These are phyloP conservation scores for Phytopythium kandeliae DNA, from an alignment of 352 stramenopile genomes.

Conservation along the genomic window DNA sequence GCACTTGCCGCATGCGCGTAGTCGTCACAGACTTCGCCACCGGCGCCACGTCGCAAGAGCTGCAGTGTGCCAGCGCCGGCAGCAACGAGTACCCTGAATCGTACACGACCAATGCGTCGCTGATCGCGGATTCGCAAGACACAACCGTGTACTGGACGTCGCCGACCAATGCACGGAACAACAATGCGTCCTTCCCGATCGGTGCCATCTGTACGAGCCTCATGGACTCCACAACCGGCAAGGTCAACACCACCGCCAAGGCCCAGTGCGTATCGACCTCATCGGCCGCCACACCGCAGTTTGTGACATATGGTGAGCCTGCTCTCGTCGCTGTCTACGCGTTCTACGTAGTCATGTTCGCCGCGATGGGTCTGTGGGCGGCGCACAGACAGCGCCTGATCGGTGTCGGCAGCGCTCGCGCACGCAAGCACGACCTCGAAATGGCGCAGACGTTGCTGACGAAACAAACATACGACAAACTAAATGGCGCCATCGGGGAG, in stretches of 20 bases:
- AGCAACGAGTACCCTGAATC: not conserved
- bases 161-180: conserved; percentile 23
- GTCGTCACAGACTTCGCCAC: conserved; percentile 11
- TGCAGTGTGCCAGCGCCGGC: conserved; percentile 22
- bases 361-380: conserved; percentile 7
- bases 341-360: conserved; percentile 8
- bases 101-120: conserved; percentile 14
- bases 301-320: conserved; percentile 9
- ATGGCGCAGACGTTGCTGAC: conserved; percentile 10
- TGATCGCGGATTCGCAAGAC: conserved; percentile 21
- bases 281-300: conserved; percentile 3
- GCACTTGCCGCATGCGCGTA: conserved; percentile 18
- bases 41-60: conserved; percentile 14
- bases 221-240: conserved; percentile 9
- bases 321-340: conserved; percentile 8
- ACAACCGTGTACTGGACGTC: conserved; percentile 35
- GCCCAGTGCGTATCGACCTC: conserved; percentile 4
- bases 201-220: conserved; percentile 17
- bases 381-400: conserved; percentile 3
- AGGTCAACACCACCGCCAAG: conserved; percentile 9
- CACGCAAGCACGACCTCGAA: not conserved
- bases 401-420: not conserved
- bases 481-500: not conserved
- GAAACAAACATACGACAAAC: conserved; percentile 8
- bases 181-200: conserved; percentile 32